phyloP scores from a whole-genome alignment of 176 grass and related monocot species.

The Avena atlantica region DNA sequence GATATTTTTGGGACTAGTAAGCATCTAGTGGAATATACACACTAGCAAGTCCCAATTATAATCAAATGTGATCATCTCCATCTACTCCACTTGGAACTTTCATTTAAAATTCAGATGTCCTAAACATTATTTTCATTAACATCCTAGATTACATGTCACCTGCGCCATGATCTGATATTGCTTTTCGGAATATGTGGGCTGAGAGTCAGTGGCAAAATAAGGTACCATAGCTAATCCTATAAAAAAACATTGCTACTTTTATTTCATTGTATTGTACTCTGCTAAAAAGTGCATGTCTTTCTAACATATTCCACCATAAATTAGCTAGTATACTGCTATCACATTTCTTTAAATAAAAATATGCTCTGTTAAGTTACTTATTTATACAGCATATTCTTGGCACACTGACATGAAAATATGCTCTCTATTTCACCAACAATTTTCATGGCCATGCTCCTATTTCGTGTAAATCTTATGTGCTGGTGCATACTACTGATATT shows the following conservation, averaged over 20 bases:
- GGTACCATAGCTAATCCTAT: not conserved
- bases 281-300: not conserved
- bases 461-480: not conserved
- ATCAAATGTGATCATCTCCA: no score
- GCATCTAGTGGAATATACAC: no score
- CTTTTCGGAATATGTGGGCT: constrained; percentile 3
- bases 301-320: constrained; percentile 12
- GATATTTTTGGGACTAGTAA: no score
- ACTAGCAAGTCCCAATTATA: no score
- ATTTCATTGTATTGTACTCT: not conserved
- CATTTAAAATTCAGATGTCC: not conserved
- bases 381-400: not conserved
- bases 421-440: constrained; percentile 2
- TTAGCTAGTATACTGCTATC: not conserved
- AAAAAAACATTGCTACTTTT: not conserved
- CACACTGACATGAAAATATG: not conserved
- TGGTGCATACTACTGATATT: constrained; percentile 2
- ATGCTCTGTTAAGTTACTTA: not conserved
- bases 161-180: not conserved
- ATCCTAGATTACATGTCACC: not conserved
- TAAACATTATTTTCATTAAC: not conserved
- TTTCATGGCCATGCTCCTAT: not conserved
- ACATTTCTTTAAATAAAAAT: not conserved
- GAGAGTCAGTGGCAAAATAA: not conserved
- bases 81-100: no score